Percentiles rank a stretch among this genome's conserved stretches.
Conservation (phyloP, 495 filamentous ascomycete species). For the Immersiella caudata region DNA sequence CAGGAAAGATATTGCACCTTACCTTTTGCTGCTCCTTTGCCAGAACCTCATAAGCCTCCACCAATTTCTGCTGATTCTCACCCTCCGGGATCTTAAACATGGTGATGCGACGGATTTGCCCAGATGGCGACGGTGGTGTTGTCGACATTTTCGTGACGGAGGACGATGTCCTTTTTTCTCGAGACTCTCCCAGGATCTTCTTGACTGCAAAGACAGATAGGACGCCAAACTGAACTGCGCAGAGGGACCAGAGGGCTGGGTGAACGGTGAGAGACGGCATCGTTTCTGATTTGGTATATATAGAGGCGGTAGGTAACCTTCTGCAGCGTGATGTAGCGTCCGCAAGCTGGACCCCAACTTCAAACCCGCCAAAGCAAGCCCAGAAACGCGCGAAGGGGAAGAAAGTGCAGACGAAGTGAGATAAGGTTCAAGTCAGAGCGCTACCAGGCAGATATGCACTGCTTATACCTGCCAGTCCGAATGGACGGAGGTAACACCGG, state of each 20-base stretch:
- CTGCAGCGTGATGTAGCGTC: not conserved
- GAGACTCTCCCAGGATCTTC: not conserved
- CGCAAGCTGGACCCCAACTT: not conserved
- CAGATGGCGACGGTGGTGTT: not conserved
- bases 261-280: conserved; percentile 1
- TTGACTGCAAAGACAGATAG: not conserved
- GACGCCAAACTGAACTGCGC: conserved; percentile 7
- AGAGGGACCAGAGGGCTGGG: conserved; percentile 1
- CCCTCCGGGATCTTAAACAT: conserved; percentile 43
- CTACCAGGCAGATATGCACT: not conserved
- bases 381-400: not conserved
- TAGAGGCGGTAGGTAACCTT: not conserved
- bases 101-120: conserved; percentile 30
- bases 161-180: not conserved
- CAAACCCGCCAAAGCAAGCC: not conserved
- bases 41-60: conserved; percentile 37
- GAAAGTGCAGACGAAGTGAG: not conserved
- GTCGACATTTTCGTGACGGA: not conserved
- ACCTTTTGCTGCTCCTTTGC: conserved; percentile 35
- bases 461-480: too few relatives aligned
- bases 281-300: not conserved
- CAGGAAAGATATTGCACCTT: not conserved
- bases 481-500: too few relatives aligned
- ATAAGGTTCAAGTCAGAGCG: not conserved
- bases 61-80: conserved; percentile 35